A percentile compares a stretch with the other conserved stretches of the same genome.
These are phyloP conservation scores for Pterulicium gracile DNA, from an alignment of 1,284 basidiomycete genomes.

Conservation along the genomic window DNA sequence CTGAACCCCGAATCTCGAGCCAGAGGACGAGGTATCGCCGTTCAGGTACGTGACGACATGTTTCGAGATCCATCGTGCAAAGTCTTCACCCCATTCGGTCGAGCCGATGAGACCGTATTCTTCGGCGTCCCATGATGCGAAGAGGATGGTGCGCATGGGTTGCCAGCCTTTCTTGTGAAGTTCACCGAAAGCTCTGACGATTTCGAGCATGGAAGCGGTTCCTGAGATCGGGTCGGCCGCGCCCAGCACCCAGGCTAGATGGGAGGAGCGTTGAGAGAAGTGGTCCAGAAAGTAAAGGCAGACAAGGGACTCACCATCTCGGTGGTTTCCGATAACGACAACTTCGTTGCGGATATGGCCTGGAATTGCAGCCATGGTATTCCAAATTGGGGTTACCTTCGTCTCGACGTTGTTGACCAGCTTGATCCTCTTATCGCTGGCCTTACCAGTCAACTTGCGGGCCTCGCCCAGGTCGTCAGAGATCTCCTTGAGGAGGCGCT, in stretches of 20 bases:
- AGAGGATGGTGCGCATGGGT: slow-evolving; percentile 53
- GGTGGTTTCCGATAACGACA: slow-evolving; percentile 78
- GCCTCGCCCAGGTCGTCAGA: slow-evolving; percentile 18
- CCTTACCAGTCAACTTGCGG: slow-evolving; percentile 33
- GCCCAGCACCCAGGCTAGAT: slow-evolving; percentile 49
- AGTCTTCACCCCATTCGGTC: slow-evolving; percentile 79
- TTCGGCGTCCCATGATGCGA: slow-evolving; percentile 76
- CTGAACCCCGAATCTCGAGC: slow-evolving; percentile 39
- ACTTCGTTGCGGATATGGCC: slow-evolving; percentile 83
- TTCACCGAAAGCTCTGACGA: slow-evolving; percentile 60
- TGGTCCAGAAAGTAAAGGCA: slow-evolving; percentile 2
- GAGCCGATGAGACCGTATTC: slow-evolving; percentile 77
- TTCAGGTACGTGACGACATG: slow-evolving; percentile 77
- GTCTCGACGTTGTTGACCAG: slow-evolving; percentile 53
- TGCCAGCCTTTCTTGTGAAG: slow-evolving; percentile 66
- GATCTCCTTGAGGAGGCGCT: slow-evolving; percentile 51
- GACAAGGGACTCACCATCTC: slow-evolving; percentile 50
- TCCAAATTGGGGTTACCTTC: slow-evolving; percentile 70
- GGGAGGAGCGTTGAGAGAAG: slow-evolving; percentile 19
- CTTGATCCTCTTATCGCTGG: slow-evolving; percentile 36
- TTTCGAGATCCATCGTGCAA: slow-evolving; percentile 56
- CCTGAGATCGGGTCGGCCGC: slow-evolving; percentile 82
- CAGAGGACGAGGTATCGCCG: slow-evolving; percentile 52
- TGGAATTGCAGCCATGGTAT: slow-evolving; percentile 84
- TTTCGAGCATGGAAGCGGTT: slow-evolving; percentile 66